phyloP scores from a whole-genome alignment of 805 yeast genomes.

The Lipomyces lipofer region DNA sequence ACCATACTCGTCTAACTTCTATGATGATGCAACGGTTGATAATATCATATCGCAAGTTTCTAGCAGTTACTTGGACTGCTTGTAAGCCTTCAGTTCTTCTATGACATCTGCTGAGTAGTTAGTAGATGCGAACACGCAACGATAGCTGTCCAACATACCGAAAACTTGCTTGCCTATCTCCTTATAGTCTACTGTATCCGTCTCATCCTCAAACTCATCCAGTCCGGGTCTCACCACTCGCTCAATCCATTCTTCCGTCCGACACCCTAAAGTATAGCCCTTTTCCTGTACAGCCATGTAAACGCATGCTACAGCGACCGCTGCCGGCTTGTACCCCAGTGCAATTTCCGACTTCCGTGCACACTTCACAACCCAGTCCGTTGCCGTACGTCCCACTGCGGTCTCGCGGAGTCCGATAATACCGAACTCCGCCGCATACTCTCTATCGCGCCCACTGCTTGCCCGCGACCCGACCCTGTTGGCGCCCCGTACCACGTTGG shows the following conservation, averaged over 20 bases:
- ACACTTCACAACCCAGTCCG: conserved; percentile 2
- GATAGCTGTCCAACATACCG: too few species aligned
- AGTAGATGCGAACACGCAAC: too few species aligned
- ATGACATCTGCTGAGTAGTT: too few species aligned
- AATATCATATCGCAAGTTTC: too few species aligned
- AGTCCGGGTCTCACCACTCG: background rate
- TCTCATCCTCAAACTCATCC: background rate
- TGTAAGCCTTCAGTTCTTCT: too few species aligned
- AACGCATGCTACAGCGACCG: conserved; percentile 16
- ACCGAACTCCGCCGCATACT: conserved; percentile 16
- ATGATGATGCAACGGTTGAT: too few species aligned
- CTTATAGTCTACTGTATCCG: background rate
- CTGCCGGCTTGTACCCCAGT: background rate
- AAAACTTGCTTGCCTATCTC: background rate
- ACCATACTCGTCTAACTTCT: too few species aligned
- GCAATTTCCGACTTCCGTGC: background rate
- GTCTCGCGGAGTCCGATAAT: conserved; percentile 12
- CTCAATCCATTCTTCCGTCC: background rate
- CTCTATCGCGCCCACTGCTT: conserved; percentile 5
- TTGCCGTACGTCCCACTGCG: conserved; percentile 10
- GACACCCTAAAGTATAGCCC: conserved; percentile 1
- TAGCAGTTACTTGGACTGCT: too few species aligned
- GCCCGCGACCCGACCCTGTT: conserved; percentile 3
- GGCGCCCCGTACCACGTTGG: conserved; percentile 2
- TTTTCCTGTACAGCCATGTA: conserved; percentile 6